Evolutionary conservation across 192 early-diverging fungal species (phyloP), one percentile per base, ranked within the genome.

Genomic region (Coemansia furcata): DNA sequence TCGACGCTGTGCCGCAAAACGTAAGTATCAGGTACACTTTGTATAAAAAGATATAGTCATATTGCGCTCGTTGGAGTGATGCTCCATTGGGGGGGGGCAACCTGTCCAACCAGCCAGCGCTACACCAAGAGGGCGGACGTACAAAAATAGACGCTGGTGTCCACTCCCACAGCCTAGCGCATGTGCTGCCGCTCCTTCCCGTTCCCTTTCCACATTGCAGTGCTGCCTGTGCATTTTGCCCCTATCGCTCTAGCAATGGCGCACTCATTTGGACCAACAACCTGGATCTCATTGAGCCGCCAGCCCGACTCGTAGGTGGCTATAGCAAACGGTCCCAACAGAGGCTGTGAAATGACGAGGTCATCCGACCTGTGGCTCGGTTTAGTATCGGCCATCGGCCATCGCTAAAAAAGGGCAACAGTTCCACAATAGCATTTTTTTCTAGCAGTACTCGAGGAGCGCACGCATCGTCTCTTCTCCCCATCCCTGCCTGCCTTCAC

Each of bases 381-480:
- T 29, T 54, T 54, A 12, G 50, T n/a, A 54, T 54, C 50, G 50
- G 23, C 50, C 50, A 30, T 54, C 50, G 50, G 30, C 29, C 29
- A 54, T 54, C 50, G 50, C 50, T 30, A 54, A 54, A 47, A 47
- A n/a, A n/a, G 46, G 50, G 11, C 50, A 9, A 12, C 29, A 54
- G 50, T 54, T 54, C 50, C 50, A 54, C 50, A 54, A 54, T 54
- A 30, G 50, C 50, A 11, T 30, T 29, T 54, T 54, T 29, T 29
- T 26, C 49, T 8, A 50, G 49, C 23, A 54, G 50, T 29, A 30
- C 4, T 30, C 23, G 12, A 11, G 23, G 49, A 26, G 49, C 49
- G 6, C 50, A 11, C 50, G 26, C 26, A 46, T 46, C 29, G 50
- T n/a, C 29, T 54, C 29, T 30, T 30, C 26, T 50, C 50, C 50